phyloP scores from a whole-genome alignment of 257 asterid genomes.

The Nicotiana benthamiana region DNA sequence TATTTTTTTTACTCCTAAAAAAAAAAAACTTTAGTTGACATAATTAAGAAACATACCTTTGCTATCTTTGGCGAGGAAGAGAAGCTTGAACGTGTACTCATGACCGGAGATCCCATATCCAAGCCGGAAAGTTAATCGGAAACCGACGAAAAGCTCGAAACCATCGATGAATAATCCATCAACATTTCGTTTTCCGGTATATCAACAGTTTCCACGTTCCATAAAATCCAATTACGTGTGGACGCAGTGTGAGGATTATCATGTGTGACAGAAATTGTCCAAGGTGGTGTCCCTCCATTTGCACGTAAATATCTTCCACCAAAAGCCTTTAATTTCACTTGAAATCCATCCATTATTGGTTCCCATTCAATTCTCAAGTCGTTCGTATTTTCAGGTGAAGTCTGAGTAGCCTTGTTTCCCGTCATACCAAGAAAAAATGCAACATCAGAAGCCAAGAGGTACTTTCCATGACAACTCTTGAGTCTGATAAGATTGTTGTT shows the following conservation, averaged over 20 bases:
- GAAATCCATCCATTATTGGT: constrained; percentile 80
- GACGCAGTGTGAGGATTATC: constrained; percentile 46
- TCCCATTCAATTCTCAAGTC: constrained; percentile 58
- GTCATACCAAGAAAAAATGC: constrained; percentile 70
- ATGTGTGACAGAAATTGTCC: constrained; percentile 78
- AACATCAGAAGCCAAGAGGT: constrained; percentile 14
- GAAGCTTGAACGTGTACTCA: constrained; percentile 35
- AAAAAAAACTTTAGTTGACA: background rate
- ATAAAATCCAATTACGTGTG: constrained; percentile 55
- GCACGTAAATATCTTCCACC: constrained; percentile 68
- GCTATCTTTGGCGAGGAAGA: constrained; percentile 26
- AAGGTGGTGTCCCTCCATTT: constrained; percentile 88
- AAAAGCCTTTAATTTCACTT: constrained; percentile 45
- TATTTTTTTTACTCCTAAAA: too few species aligned
- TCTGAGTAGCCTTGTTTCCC: constrained; percentile 53
- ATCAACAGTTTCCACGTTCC: constrained; percentile 67
- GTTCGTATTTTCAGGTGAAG: constrained; percentile 30
- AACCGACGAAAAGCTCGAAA: constrained; percentile 56
- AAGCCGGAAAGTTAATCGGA: constrained; percentile 62
- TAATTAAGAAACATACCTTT: constrained; percentile 37
- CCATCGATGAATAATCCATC: constrained; percentile 58
- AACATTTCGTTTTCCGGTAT: constrained; percentile 53
- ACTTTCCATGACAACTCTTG: constrained; percentile 11
- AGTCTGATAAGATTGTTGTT: background rate
- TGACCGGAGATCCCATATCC: constrained; percentile 53